Conservation (phyloP, 169 alveolate genomes). For the Cryptosporidium andersoni region DNA sequence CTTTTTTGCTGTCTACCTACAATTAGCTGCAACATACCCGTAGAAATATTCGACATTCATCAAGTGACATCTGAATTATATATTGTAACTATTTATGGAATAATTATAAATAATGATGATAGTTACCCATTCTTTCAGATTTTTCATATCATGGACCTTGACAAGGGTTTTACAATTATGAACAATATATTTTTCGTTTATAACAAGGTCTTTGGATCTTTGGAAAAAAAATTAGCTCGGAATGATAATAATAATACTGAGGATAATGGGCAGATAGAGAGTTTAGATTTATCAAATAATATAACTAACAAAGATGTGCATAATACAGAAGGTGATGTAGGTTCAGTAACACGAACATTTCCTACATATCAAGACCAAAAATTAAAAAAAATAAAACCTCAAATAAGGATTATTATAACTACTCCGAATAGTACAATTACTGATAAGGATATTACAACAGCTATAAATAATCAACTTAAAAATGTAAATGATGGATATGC, state of each 20-base stretch:
- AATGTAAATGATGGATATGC: constrained; percentile 58
- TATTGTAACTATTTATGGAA: constrained; percentile 43
- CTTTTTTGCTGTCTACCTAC: constrained; percentile 35
- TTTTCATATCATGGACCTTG: constrained; percentile 1
- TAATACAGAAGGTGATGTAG: too few species aligned
- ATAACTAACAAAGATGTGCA: background rate
- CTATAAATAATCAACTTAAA: constrained; percentile 41
- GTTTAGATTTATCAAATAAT: background rate
- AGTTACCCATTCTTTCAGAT: constrained; percentile 50
- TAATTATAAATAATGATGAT: constrained; percentile 9
- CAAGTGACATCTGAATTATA: background rate
- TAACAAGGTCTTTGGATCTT: background rate
- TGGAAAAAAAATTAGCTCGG: background rate
- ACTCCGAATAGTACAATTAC: constrained; percentile 1
- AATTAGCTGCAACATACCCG: constrained; percentile 57
- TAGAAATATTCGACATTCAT: constrained; percentile 42
- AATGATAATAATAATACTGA: constrained; percentile 3
- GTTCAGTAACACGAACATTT: constrained; percentile 3
- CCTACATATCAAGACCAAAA: constrained; percentile 52
- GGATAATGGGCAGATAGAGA: too few species aligned
- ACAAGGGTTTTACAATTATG: constrained; percentile 1
- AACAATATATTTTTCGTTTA: constrained; percentile 48
- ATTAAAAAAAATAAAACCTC: constrained; percentile 17
- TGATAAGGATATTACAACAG: constrained; percentile 50
- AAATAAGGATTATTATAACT: constrained; percentile 35